Evolutionary conservation across 441 rosid genomes (phyloP).

Genomic region (Jatropha podagrica): DNA sequence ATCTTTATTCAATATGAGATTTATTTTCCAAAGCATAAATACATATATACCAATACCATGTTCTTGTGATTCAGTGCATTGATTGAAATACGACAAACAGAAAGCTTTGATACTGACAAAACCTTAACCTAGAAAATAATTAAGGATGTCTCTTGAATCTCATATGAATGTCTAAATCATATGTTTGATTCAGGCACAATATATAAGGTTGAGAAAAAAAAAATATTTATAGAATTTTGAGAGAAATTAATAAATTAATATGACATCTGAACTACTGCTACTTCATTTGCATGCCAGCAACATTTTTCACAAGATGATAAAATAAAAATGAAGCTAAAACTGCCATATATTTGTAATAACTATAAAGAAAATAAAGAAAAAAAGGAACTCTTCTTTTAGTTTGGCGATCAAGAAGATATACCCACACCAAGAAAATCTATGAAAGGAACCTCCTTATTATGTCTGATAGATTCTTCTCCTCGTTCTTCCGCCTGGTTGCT

Average conservation of each 20-base stretch:
- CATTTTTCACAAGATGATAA: slow-evolving; percentile 12
- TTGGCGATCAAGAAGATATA: slow-evolving; percentile 48
- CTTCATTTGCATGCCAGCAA: slow-evolving; percentile 22
- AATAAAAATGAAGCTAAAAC: slow-evolving; percentile 27
- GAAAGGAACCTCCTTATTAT: slow-evolving; percentile 40
- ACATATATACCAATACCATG: no score
- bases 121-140: neutral
- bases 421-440: slow-evolving; percentile 75
- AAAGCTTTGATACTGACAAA: neutral
- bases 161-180: slow-evolving; percentile 8
- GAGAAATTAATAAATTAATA: slow-evolving; percentile 8
- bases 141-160: slow-evolving; percentile 10
- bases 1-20: no score
- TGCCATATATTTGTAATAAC: slow-evolving; percentile 16
- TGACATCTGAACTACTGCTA: slow-evolving; percentile 26
- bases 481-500: slow-evolving; percentile 31
- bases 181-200: neutral
- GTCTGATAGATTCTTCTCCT: slow-evolving; percentile 37
- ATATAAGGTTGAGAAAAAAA: neutral
- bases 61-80: neutral
- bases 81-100: neutral
- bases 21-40: no score
- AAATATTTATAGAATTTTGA: neutral
- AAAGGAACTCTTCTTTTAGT: slow-evolving; percentile 9
- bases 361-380: neutral